These are phyloP conservation scores for Trametes sanguinea DNA, from an alignment of 768 basidiomycete species.

Conservation along the genomic window DNA sequence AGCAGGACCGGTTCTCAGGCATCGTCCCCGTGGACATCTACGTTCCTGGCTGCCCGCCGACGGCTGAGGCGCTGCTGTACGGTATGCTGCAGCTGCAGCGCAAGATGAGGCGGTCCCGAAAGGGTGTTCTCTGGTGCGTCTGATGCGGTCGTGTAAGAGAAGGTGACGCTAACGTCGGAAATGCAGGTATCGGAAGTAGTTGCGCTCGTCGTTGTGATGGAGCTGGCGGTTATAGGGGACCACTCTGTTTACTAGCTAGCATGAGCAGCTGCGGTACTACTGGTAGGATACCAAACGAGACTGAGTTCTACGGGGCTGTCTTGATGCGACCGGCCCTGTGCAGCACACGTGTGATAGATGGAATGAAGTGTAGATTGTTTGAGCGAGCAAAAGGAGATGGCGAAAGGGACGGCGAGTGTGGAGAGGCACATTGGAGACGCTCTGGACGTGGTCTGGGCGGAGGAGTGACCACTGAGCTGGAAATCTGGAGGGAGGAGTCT, in stretches of 20 bases:
- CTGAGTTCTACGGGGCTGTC: background rate
- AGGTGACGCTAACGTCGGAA: constrained; percentile 1
- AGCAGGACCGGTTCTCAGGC: constrained; percentile 43
- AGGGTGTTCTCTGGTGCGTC: constrained; percentile 80
- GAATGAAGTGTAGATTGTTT: background rate
- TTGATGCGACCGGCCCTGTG: background rate
- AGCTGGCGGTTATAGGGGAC: constrained; percentile 8
- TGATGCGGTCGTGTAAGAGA: background rate
- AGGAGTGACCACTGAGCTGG: background rate
- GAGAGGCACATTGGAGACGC: background rate
- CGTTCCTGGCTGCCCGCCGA: constrained; percentile 93
- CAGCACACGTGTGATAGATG: background rate
- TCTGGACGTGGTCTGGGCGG: background rate
- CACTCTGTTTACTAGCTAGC: background rate
- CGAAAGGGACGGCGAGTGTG: background rate
- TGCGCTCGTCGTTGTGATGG: constrained; percentile 16
- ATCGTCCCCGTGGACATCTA: constrained; percentile 99
- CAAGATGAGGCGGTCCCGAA: constrained; percentile 90
- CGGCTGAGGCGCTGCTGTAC: constrained; percentile 95
- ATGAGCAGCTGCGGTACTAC: background rate
- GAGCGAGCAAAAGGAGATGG: background rate
- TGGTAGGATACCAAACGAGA: constrained; percentile 13
- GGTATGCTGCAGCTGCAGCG: constrained; percentile 96
- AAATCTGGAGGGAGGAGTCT: constrained; percentile 1
- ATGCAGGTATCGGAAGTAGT: constrained; percentile 29